These are phyloP conservation scores for Aspergillus panamensis DNA, from an alignment of 495 filamentous ascomycete genomes.

Conservation along the genomic window DNA sequence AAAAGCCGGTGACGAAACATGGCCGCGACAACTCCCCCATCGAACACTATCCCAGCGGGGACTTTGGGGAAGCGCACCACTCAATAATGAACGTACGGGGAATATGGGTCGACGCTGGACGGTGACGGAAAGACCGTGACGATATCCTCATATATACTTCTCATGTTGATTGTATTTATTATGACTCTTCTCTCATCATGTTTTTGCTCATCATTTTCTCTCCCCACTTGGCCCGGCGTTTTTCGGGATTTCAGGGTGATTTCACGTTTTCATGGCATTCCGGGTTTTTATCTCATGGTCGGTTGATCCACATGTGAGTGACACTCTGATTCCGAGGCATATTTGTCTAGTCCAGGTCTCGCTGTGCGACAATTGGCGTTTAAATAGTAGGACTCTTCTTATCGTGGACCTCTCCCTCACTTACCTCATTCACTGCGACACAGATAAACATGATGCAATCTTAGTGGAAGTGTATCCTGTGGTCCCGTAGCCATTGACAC, in stretches of 20 bases:
- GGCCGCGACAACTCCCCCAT: slow-evolving; percentile 32
- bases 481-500: no score
- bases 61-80: slow-evolving; percentile 40
- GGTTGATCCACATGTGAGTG: not conserved
- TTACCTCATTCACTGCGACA: no score
- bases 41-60: slow-evolving; percentile 39
- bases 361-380: no score
- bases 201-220: not conserved
- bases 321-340: no score
- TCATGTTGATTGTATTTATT: not conserved
- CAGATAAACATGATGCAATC: not conserved
- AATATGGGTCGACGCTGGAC: slow-evolving; percentile 43
- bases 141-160: not conserved
- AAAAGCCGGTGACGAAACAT: slow-evolving; percentile 14
- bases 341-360: no score
- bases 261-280: not conserved
- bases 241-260: not conserved
- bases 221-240: not conserved
- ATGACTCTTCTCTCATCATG: not conserved
- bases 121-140: slow-evolving; percentile 41
- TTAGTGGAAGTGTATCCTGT: not conserved
- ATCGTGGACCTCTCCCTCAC: no score
- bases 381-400: no score
- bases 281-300: not conserved
- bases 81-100: slow-evolving; percentile 33